phyloP scores from a whole-genome alignment of 2,329 filamentous ascomycete species.

The Penicillium sp. region DNA sequence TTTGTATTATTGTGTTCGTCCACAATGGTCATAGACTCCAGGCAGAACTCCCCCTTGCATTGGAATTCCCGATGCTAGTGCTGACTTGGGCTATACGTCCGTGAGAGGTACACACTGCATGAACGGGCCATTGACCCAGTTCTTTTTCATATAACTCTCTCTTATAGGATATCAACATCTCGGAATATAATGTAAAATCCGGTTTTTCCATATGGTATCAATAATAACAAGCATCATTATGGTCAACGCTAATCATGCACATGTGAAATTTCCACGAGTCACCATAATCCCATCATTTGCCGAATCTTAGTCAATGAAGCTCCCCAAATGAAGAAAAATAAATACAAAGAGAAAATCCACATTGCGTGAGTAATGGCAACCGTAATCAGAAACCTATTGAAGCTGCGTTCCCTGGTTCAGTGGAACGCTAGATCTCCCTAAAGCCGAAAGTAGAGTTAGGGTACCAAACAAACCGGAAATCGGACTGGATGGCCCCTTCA shows the following conservation, averaged over 20 bases:
- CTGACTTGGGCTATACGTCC: slow-evolving; percentile 10
- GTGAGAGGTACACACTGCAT: not conserved
- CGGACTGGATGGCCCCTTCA: not conserved
- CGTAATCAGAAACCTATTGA: slow-evolving; percentile 2
- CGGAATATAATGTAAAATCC: too few relatives aligned
- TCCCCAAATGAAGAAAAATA: not conserved
- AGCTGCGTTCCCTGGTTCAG: slow-evolving; percentile 5
- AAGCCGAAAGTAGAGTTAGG: not conserved
- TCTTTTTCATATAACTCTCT: not conserved
- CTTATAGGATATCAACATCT: not conserved
- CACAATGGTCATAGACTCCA: too few relatives aligned
- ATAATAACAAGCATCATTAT: not conserved
- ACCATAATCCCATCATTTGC: too few relatives aligned
- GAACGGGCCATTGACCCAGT: slow-evolving; percentile 1
- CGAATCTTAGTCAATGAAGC: too few relatives aligned
- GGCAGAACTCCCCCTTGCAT: too few relatives aligned
- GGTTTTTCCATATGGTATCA: not conserved
- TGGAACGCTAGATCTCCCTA: slow-evolving; percentile 2
- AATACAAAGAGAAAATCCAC: not conserved
- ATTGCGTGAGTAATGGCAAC: not conserved
- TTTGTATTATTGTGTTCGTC: too few relatives aligned
- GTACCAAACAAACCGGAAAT: not conserved
- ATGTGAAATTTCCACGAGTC: too few relatives aligned
- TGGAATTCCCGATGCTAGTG: slow-evolving; percentile 7
- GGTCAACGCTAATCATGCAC: too few relatives aligned